Evolutionary conservation across 495 filamentous ascomycete species (phyloP), one percentile per base, ranked within the genome.

Genomic region (Paragyromitra xinjiangensis): DNA sequence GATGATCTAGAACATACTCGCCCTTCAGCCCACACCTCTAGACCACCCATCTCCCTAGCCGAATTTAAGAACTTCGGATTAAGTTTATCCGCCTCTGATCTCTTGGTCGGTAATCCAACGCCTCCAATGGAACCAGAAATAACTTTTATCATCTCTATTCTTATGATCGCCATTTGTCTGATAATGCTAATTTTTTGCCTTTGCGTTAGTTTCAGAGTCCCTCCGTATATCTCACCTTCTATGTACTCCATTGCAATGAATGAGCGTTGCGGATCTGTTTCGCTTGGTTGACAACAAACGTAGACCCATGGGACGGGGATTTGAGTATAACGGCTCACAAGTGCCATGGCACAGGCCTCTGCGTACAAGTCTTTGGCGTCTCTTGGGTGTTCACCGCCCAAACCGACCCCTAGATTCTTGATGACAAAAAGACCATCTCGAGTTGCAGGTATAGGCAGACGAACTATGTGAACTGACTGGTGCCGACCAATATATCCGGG

Each of bases 221-320:
- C 26, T 2, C 12, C 22, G 26, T 48, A 64, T 11, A 12, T 1
- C 48, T 24, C 6, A 2, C 73, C 73, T 14, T 73, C 42, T 6
- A 76, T 16, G 63, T 76, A 50, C 39, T 76, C 73, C 68, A 76
- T 76, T 45, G 56, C 24, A 29, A 75, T n/a, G 22, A 69, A 69
- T 42, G 53, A 45, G 2, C 11, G 12, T n/a, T 40, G 26, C 2
- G 19, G 19, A 6, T 26, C 2, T 7, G 7, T 7, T 71, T 71
- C 42, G 1, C 40, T 16, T 40, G 14, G 11, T 7, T 1, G n/a
- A 39, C 67, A 69, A 16, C 0, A 3, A 9, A 0, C 29, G 39
- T 71, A 71, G 19, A 51, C 5, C 44, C 29, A n/a, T 6, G 69
- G 69, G 42, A 64, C 39, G 0, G 68, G 68, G n/a, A 71, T 71